These are phyloP conservation scores for Plantago ovata DNA, from an alignment of 257 asterid species.

Conservation along the genomic window DNA sequence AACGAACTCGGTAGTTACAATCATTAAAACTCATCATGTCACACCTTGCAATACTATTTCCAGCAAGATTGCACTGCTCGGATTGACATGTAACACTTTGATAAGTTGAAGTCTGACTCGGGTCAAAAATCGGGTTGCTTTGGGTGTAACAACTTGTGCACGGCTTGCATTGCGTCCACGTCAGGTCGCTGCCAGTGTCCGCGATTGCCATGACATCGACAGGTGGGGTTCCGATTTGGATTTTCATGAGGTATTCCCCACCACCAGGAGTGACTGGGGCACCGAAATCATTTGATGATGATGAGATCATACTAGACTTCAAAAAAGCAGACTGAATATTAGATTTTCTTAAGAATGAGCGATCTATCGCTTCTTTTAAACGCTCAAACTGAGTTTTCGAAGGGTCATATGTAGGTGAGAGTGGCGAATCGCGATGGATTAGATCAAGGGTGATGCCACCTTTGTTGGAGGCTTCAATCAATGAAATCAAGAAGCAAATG, in stretches of 20 bases:
- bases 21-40: neutral
- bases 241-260: slow-evolving; percentile 41
- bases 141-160: slow-evolving; percentile 42
- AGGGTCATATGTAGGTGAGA: slow-evolving; percentile 28
- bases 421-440: slow-evolving; percentile 33
- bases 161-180: slow-evolving; percentile 53
- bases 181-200: slow-evolving; percentile 50
- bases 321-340: neutral
- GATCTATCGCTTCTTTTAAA: slow-evolving; percentile 8
- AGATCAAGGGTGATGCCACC: slow-evolving; percentile 30
- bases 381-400: slow-evolving; percentile 18
- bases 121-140: slow-evolving; percentile 39
- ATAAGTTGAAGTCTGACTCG: slow-evolving; percentile 20
- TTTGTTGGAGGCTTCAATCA: neutral
- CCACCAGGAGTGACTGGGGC: neutral
- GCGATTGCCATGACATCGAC: slow-evolving; percentile 25
- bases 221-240: slow-evolving; percentile 40
- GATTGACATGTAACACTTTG: slow-evolving; percentile 28
- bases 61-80: slow-evolving; percentile 14
- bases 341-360: slow-evolving; percentile 21
- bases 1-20: slow-evolving; percentile 27
- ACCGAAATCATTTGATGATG: neutral
- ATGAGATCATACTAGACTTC: neutral
- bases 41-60: slow-evolving; percentile 4
- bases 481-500: slow-evolving; percentile 12